Evolutionary conservation across 192 early-diverging fungal genomes (phyloP).

Genomic region (Backusella westeae): DNA sequence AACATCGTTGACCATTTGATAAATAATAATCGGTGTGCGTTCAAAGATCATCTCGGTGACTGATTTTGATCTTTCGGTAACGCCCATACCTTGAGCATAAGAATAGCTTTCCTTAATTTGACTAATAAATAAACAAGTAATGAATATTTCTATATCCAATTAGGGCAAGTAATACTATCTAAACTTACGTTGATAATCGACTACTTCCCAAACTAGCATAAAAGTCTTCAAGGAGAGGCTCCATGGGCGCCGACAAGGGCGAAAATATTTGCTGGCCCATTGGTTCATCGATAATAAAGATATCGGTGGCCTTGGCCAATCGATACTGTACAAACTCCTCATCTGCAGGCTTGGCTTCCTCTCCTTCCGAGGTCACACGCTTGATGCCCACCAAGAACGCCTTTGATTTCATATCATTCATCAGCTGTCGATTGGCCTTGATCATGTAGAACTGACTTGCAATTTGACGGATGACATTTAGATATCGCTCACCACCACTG

Average conservation of each 20-base stretch:
- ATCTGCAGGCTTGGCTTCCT: constrained; percentile 1
- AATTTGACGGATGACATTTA: constrained; percentile 67
- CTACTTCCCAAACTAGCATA: constrained; percentile 64
- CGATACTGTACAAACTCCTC: constrained; percentile 53
- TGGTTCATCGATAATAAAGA: constrained; percentile 80
- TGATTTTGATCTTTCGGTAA: constrained; percentile 42
- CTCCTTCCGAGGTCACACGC: background rate
- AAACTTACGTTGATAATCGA: constrained; percentile 64
- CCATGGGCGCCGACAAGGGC: constrained; percentile 71
- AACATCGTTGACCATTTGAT: constrained; percentile 53
- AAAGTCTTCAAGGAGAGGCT: constrained; percentile 66
- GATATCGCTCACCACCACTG: constrained; percentile 61
- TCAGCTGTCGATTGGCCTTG: constrained; percentile 39
- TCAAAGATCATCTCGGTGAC: constrained; percentile 67
- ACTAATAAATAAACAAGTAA: constrained; percentile 11
- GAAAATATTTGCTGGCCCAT: constrained; percentile 69
- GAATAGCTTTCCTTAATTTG: constrained; percentile 47
- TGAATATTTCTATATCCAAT: background rate
- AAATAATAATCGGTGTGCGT: constrained; percentile 73
- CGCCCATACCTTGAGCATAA: constrained; percentile 45
- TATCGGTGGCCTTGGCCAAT: constrained; percentile 65
- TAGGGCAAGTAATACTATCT: too few species aligned
- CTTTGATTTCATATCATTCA: constrained; percentile 54
- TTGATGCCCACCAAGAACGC: constrained; percentile 68
- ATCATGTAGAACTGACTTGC: constrained; percentile 61